Percentiles rank a stretch among this genome's conserved stretches.
Evolutionary conservation across 805 yeast species (phyloP).

Genomic region (Teunomyces barrocoloradensis): DNA sequence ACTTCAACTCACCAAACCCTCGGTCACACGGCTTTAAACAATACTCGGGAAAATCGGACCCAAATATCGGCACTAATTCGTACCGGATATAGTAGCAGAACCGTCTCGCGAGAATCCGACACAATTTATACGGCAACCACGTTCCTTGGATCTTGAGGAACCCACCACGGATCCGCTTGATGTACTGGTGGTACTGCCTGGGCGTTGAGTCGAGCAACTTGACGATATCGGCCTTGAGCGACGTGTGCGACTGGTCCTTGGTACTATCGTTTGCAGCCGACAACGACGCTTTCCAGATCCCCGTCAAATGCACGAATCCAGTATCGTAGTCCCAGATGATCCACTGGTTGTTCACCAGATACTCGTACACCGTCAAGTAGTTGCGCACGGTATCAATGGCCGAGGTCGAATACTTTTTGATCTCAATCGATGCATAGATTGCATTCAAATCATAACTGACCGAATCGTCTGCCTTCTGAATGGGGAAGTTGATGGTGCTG

Average conservation of each 20-base stretch:
- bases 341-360: conserved; percentile 64
- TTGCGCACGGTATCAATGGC: conserved; percentile 62
- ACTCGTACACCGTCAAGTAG: conserved; percentile 70
- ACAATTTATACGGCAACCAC: conserved; percentile 77
- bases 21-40: conserved; percentile 59
- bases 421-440: conserved; percentile 10
- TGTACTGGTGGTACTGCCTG: conserved; percentile 52
- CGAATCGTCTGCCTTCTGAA: conserved; percentile 4
- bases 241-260: conserved; percentile 9
- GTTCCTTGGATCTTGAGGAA: conserved; percentile 91
- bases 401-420: conserved; percentile 64
- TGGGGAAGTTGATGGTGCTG: conserved; percentile 10
- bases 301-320: conserved; percentile 85
- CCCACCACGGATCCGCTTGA: conserved; percentile 84
- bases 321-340: conserved; percentile 84
- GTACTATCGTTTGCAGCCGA: conserved; percentile 9
- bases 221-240: conserved; percentile 71
- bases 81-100: conserved; percentile 78
- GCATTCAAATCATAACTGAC: neutral
- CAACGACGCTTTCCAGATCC: conserved; percentile 69
- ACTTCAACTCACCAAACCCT: conserved; percentile 63
- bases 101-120: conserved; percentile 63
- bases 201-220: conserved; percentile 67
- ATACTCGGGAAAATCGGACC: conserved; percentile 58
- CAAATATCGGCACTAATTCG: conserved; percentile 78